Percentiles rank a stretch among this genome's conserved stretches.
These are phyloP conservation scores for Chlorella sorokiniana DNA, from an alignment of 139 green algal species.

Conservation along the genomic window DNA sequence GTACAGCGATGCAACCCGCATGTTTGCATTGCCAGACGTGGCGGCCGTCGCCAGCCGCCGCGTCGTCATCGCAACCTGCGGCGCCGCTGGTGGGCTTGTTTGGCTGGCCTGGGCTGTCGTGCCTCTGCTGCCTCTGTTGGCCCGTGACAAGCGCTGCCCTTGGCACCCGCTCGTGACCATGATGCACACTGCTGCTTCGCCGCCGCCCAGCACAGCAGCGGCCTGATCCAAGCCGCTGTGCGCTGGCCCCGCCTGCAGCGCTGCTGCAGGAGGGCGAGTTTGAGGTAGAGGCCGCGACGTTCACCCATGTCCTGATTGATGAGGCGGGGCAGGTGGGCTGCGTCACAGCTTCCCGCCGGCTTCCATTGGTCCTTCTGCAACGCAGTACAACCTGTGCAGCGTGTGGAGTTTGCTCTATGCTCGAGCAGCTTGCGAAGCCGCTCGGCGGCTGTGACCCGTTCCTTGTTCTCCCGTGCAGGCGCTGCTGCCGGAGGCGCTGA, in stretches of 20 bases:
- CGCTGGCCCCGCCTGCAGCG: neutral
- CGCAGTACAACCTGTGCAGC: too few species aligned
- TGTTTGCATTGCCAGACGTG: slow-evolving; percentile 30
- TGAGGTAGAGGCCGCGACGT: slow-evolving; percentile 29
- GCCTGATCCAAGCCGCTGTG: neutral
- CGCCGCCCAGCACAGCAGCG: neutral
- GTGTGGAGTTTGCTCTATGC: too few species aligned
- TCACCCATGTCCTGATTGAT: slow-evolving; percentile 73
- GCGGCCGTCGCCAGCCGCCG: slow-evolving; percentile 4
- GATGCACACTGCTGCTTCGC: too few species aligned
- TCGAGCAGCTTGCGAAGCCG: neutral
- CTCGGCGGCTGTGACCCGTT: neutral
- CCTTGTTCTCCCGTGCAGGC: slow-evolving; percentile 34
- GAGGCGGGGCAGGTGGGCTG: slow-evolving; percentile 52
- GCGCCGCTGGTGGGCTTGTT: slow-evolving; percentile 31
- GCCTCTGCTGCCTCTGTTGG: too few species aligned
- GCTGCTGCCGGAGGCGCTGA: slow-evolving; percentile 62
- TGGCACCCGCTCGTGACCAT: too few species aligned
- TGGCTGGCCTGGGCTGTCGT: neutral
- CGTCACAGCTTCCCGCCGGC: neutral
- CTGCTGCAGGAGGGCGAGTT: slow-evolving; percentile 30
- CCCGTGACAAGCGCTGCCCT: too few species aligned
- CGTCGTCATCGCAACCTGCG: slow-evolving; percentile 58
- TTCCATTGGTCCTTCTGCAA: neutral
- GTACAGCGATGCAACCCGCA: neutral